These are phyloP conservation scores for Asclepias syriaca DNA, from an alignment of 257 asterid species.

Conservation along the genomic window DNA sequence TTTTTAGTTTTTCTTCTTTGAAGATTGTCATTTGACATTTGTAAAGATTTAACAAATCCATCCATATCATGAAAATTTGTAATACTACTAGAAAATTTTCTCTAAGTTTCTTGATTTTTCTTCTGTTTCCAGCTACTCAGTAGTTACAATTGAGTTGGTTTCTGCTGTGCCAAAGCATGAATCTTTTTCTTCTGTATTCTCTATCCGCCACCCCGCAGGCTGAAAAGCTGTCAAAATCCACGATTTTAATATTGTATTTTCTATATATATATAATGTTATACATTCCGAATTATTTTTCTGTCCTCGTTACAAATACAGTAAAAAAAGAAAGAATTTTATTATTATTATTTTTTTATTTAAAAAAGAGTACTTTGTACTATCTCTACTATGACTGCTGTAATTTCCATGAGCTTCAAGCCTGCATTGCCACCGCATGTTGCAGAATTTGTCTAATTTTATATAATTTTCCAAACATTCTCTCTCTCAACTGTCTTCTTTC, in stretches of 20 bases:
- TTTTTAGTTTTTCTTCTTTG: background rate
- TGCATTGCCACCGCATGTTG: constrained; percentile 15
- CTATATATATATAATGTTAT: too few species aligned
- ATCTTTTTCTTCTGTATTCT: background rate
- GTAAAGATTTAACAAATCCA: constrained; percentile 17
- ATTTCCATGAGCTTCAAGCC: constrained; percentile 1
- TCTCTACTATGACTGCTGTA: background rate
- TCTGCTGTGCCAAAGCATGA: background rate
- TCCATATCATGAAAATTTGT: background rate
- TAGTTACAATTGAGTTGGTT: background rate
- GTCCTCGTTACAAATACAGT: background rate
- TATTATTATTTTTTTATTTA: too few species aligned
- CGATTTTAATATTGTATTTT: background rate
- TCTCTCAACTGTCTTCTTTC: too few species aligned
- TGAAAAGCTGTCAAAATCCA: background rate
- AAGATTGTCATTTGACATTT: background rate
- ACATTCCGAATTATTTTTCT: background rate
- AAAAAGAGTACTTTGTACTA: background rate
- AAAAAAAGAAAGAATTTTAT: too few species aligned
- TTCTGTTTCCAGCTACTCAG: background rate
- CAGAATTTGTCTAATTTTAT: constrained; percentile 12
- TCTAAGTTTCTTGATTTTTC: background rate
- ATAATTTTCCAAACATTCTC: constrained; percentile 13
- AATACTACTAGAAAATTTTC: background rate
- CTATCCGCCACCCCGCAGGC: too few species aligned